phyloP scores from a whole-genome alignment of 2,329 filamentous ascomycete species.

The Hansfordia pulvinata region DNA sequence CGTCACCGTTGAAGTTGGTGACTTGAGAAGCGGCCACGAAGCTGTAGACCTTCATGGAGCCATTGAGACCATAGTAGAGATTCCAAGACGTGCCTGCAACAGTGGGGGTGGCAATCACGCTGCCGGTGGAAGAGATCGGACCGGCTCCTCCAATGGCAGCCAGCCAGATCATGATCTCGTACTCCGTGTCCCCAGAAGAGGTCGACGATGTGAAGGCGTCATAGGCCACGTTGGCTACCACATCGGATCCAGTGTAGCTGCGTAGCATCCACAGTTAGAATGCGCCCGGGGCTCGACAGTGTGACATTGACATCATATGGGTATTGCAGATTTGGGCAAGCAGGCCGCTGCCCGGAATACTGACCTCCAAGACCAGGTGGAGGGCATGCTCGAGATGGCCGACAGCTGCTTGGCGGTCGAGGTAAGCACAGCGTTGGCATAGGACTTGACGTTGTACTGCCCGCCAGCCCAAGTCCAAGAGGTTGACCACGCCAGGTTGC shows the following conservation, averaged over 20 bases:
- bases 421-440: conserved; percentile 25
- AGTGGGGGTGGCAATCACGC: conserved; percentile 34
- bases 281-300: too few species aligned
- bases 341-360: too few species aligned
- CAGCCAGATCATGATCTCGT: conserved; percentile 36
- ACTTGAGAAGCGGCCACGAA: conserved; percentile 24
- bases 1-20: conserved; percentile 35
- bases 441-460: conserved; percentile 27
- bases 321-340: too few species aligned
- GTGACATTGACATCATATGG: neutral
- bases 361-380: conserved; percentile 24
- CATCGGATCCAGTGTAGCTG: conserved; percentile 30
- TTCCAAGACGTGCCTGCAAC: conserved; percentile 38
- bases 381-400: conserved; percentile 19
- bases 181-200: conserved; percentile 30
- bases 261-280: too few species aligned
- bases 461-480: conserved; percentile 28
- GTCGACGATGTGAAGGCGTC: conserved; percentile 40
- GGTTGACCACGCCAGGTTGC: conserved; percentile 25
- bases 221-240: conserved; percentile 44
- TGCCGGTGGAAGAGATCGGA: conserved; percentile 27
- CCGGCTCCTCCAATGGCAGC: conserved; percentile 13
- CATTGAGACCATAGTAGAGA: conserved; percentile 41
- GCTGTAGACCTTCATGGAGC: conserved; percentile 40
- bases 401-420: conserved; percentile 18